Evolutionary conservation across 371 early-diverging fungal species (phyloP).

Genomic region (Mucor sp.): DNA sequence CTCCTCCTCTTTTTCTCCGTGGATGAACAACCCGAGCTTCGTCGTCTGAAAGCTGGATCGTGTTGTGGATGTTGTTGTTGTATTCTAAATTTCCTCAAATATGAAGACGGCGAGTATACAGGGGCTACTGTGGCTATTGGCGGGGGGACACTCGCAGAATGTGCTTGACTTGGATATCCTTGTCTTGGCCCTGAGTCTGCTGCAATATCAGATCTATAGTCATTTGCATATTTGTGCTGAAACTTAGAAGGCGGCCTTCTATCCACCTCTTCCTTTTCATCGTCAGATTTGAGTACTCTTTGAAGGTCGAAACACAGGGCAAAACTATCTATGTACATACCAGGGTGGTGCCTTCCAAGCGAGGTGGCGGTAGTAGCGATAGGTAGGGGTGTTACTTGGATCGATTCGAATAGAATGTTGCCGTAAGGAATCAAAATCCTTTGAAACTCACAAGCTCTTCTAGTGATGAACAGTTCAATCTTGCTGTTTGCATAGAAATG

Average conservation of each 20-base stretch:
- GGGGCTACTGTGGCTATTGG: neutral
- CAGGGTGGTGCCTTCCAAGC: neutral
- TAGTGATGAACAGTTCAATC: neutral
- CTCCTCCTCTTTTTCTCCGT: slow-evolving; percentile 2
- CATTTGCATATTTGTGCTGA: neutral
- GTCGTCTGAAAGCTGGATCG: neutral
- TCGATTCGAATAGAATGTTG: slow-evolving; percentile 30
- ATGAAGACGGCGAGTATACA: neutral
- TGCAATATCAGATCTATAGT: neutral
- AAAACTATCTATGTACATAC: neutral
- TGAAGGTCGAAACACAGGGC: neutral
- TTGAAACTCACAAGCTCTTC: slow-evolving; percentile 23
- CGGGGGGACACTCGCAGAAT: neutral
- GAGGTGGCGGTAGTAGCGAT: neutral
- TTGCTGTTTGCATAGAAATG: slow-evolving; percentile 31
- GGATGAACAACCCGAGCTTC: neutral
- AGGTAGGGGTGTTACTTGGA: slow-evolving; percentile 19
- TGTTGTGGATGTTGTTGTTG: neutral
- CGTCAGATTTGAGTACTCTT: neutral
- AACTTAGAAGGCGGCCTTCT: neutral
- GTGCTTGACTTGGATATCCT: neutral
- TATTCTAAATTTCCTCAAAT: neutral
- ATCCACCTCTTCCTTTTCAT: neutral
- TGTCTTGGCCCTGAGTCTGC: too few relatives aligned
- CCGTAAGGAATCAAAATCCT: slow-evolving; percentile 41